Base-by-base conservation (phyloP, 495 filamentous ascomycete species). In the Viridothelium virens region DNA sequence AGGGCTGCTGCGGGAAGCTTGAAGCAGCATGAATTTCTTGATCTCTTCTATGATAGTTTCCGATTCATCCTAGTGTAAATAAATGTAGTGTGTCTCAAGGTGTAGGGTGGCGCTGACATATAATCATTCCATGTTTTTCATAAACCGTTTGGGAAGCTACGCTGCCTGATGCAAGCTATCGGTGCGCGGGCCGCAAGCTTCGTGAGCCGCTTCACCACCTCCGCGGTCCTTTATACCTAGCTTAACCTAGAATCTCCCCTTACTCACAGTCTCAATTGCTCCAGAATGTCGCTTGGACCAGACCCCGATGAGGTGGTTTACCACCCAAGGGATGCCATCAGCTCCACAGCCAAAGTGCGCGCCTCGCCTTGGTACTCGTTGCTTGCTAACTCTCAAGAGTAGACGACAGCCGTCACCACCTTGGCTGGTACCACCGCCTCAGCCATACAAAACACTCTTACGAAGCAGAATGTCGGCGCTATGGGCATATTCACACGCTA, bases 361-460 rank as follows among this genome's bases (percentile, higher is more conserved):
- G 31, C 18, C 25, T 25, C 1, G 25, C 25, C 25, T 1, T 36
- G 0, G 7, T 18, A 7, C 31, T 36, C 2, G 53, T 34, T 14
- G 25, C 31, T 4, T 1, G 14, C 31, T 59, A 36, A 59, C 31
- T 14, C 25, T 0, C 31, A 36, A 36, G n/a, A 59, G 2, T 18
- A 59, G 53, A 36, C 86, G 63, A 86, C 84, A 46, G 67, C 85
- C 67, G 74, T 91, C 66, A 85, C 84, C 63, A 89, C 87, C 74
- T 77, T 79, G 56, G 83, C 83, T 53, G 95, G 94, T 69, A 75
- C 88, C 50, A 79, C 90, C 73, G 72, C 87, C 63, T 87, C 92
- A 4, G 89, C 90, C 38, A 80, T 93, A 62, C 91, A 92, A 79
- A 96, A 95, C 77, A 88, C 91, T 38, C 83, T 97, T 64, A 80